Percentiles rank a stretch among this genome's conserved stretches.
phyloP scores from a whole-genome alignment of 805 yeast species.

The Candida boleticola region DNA sequence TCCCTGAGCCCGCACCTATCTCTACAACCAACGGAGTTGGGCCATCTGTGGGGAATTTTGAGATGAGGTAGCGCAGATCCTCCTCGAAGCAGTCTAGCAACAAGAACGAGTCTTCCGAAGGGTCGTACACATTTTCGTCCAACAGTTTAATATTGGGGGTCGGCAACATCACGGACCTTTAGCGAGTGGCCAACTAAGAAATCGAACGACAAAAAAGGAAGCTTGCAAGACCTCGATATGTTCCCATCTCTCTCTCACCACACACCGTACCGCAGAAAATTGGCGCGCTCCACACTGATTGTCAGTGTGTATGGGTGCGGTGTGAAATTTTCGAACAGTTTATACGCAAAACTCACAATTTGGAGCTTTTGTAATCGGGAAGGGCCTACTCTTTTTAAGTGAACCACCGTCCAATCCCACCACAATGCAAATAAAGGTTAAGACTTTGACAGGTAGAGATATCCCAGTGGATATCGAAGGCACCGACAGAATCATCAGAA shows the following conservation, averaged over 20 bases:
- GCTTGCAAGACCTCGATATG: too few species aligned
- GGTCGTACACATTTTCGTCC: conserved; percentile 82
- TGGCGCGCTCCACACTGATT: too few species aligned
- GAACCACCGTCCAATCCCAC: too few species aligned
- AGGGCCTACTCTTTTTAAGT: too few species aligned
- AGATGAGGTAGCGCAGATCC: conserved; percentile 39
- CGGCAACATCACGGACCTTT: conserved; percentile 83
- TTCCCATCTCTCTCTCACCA: too few species aligned
- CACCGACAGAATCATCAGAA: conserved; percentile 61
- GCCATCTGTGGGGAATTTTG: conserved; percentile 12
- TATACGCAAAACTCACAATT: too few species aligned
- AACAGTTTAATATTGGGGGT: conserved; percentile 67
- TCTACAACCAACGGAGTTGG: conserved; percentile 64
- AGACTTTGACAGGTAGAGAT: conserved; percentile 82
- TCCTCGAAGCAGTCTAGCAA: conserved; percentile 77
- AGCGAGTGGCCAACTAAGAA: too few species aligned
- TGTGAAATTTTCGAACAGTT: too few species aligned
- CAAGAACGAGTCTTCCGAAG: conserved; percentile 89
- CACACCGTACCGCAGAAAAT: too few species aligned
- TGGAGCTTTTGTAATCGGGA: too few species aligned
- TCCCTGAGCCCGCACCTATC: conserved; percentile 91
- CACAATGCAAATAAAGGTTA: conserved; percentile 64
- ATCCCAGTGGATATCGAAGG: conserved; percentile 75
- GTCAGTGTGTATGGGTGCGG: too few species aligned
- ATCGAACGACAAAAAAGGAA: too few species aligned